Evolutionary conservation across 495 filamentous ascomycete genomes (phyloP).

Genomic region (Podospora australis): DNA sequence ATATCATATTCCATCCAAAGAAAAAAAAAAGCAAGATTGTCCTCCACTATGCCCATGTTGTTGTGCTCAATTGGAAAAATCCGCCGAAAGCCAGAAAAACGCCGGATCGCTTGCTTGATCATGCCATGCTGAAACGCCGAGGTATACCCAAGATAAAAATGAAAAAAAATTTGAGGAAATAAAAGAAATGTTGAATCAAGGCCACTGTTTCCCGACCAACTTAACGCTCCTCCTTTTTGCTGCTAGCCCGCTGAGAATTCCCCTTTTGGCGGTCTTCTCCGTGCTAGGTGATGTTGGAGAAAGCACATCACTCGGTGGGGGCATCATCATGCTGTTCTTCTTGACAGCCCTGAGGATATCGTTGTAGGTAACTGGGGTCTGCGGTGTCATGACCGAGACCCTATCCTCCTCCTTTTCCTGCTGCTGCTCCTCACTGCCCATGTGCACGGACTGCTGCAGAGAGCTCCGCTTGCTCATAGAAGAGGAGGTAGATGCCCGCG

Average conservation of each 20-base stretch:
- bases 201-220: slow-evolving; percentile 24
- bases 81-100: no score
- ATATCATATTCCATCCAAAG: no score
- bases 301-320: slow-evolving; percentile 14
- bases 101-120: no score
- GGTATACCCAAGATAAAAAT: no score
- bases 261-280: slow-evolving; percentile 24
- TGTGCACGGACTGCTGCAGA: slow-evolving; percentile 11
- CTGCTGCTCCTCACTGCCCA: slow-evolving; percentile 10
- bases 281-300: slow-evolving; percentile 24
- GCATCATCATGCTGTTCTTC: slow-evolving; percentile 28
- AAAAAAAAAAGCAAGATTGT: no score
- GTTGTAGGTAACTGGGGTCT: slow-evolving; percentile 34
- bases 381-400: slow-evolving; percentile 18
- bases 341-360: slow-evolving; percentile 31
- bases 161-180: no score
- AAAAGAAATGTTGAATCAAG: no score
- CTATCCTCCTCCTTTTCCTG: slow-evolving; percentile 7
- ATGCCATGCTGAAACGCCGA: no score
- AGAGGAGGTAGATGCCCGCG: background rate
- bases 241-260: slow-evolving; percentile 36
- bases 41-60: no score
- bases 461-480: slow-evolving; percentile 8
- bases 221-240: slow-evolving; percentile 37
- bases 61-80: no score